Base-by-base conservation (phyloP, 352 stramenopile species). In the Phytopythium aichiense region DNA sequence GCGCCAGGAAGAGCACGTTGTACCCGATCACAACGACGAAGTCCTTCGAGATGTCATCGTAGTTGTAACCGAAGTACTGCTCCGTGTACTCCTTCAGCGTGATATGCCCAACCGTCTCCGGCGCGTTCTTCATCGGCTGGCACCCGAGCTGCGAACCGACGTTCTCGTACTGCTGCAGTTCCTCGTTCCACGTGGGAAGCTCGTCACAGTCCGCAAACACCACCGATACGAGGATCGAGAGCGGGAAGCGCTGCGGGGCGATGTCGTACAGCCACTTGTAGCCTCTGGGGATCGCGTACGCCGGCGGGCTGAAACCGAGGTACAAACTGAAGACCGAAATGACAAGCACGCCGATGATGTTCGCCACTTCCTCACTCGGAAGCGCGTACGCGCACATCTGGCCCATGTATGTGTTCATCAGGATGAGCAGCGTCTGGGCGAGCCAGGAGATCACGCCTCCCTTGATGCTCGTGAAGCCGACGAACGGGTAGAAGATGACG, bases 241-340 rank as follows among this genome's bases (percentile, higher is more conserved):
- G 60, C 30, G 56, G 49, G 58, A 71, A 77, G 2, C 57, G 37
- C 22, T 38, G 22, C 22, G 25, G 48, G 2, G 13, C 11, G 48
- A 54, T 54, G 12, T 9, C 4, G 25, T 54, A 54, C 11, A 54
- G 48, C 48, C 48, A 54, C 48, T 37, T 54, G 48, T 38, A 54
- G 48, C 25, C 48, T 0, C 13, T 11, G 6, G 70, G 55, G 66
- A 72, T 61, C 49, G 55, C 55, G 42, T 67, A 65, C 3, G 60
- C 66, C 20, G 66, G 66, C n/a, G 67, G 67, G n/a, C 38, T 66
- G 53, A 65, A 77, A 18, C 66, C 70, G 56, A 73, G 68, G 45
- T 72, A 74, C 45, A 73, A 50, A 23, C 71, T 69, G 42, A 77
- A 73, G 7, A 79, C 60, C 1, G 68, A 40, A 53, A 75, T 78